phyloP scores from a whole-genome alignment of 2,329 filamentous ascomycete genomes.

The Verticillium nonalfalfae region DNA sequence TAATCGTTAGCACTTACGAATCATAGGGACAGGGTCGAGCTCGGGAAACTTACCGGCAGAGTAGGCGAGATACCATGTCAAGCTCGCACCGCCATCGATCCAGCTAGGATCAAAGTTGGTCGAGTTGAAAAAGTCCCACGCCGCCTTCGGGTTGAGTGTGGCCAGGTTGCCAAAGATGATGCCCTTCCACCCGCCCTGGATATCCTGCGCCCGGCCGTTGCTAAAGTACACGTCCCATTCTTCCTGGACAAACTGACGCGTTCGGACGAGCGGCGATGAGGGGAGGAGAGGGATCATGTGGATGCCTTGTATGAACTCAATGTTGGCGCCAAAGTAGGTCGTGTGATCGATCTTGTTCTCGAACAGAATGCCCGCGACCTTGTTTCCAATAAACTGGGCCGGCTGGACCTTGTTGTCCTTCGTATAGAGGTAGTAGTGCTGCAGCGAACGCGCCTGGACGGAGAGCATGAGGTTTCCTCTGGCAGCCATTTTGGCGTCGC shows the following conservation, averaged over 20 bases:
- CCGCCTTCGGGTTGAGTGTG: constrained; percentile 61
- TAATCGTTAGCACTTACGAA: neutral
- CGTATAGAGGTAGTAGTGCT: constrained; percentile 77
- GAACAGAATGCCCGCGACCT: constrained; percentile 66
- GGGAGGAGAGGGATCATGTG: constrained; percentile 78
- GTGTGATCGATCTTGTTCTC: constrained; percentile 95
- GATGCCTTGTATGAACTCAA: constrained; percentile 70
- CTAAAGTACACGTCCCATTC: constrained; percentile 81
- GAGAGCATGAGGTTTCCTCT: constrained; percentile 78
- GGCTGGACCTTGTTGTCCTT: constrained; percentile 66
- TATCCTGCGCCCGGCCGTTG: constrained; percentile 54
- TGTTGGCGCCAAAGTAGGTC: constrained; percentile 75
- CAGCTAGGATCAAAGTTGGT: constrained; percentile 58
- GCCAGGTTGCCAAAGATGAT: constrained; percentile 79
- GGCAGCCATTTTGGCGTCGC: constrained; percentile 71
- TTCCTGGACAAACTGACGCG: constrained; percentile 63
- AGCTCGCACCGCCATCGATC: constrained; percentile 76
- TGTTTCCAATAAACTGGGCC: constrained; percentile 72
- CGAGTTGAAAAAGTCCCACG: constrained; percentile 70
- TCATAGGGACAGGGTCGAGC: neutral
- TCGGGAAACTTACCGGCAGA: constrained; percentile 57
- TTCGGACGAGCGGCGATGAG: constrained; percentile 60
- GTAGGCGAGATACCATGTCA: constrained; percentile 81
- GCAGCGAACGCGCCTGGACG: constrained; percentile 66
- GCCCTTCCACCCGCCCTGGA: constrained; percentile 77